Evolutionary conservation across 108 stramenopile species (phyloP), one percentile per base, ranked within the genome.

Genomic region (Pseudonitzschia multistriata): DNA sequence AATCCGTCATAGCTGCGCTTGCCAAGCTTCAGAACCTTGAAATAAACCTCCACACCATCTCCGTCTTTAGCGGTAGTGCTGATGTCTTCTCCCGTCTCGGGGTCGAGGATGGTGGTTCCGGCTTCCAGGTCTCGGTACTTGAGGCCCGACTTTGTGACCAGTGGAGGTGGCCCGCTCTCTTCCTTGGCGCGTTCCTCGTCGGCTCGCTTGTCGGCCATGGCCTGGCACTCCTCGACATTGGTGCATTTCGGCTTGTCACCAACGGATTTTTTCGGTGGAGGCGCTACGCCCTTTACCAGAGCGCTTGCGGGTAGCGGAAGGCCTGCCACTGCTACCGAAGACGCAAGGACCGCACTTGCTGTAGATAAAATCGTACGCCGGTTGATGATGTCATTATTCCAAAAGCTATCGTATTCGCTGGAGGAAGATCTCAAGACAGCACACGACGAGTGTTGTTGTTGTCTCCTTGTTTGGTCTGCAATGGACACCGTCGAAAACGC

Each of bases 151-250:
- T 63, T 28, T 0, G 87, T 84, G 0, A 83, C 62, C 40, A 74
- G 49, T 13, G 84, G 74, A 45, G 81, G 79, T 0, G 68, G 64
- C 34, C 67, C 73, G 37, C 55, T 66, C 0, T 56, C 63, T 64
- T 79, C 76, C 11, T 74, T 74, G 59, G 55, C 50, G 34, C 74
- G 85, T 22, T 60, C 24, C 35, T 78, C 79, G 36, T 70, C 79
- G 28, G 81, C 73, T 27, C 73, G 62, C 49, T 70, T 5, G 47
- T 87, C 86, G 21, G 89, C 92, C 71, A 76, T 49, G 30, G 85
- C 92, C 77, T 90, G 92, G 65, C 92, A 93, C 69, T 93, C 92
- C 67, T 93, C 89, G 7, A 93, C 88, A 56, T 93, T 93, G 66
- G 84, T 81, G 57, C 92, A 93, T 65, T 86, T 93, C 29, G 69